These are phyloP conservation scores for Calocybe gangraenosa DNA, from an alignment of 768 basidiomycete genomes.

Conservation along the genomic window DNA sequence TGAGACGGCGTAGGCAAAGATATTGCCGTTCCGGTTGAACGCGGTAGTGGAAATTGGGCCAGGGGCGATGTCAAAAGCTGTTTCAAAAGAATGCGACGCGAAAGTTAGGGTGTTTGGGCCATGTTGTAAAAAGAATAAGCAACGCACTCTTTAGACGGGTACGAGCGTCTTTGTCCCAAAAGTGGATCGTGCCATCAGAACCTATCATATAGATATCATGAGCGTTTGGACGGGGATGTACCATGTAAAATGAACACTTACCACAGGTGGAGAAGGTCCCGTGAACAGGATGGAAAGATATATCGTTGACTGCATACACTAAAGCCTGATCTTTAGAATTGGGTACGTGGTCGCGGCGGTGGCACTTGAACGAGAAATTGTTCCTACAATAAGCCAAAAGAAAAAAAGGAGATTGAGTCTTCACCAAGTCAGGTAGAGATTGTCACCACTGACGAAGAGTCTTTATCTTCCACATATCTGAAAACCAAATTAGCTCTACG, in stretches of 20 bases:
- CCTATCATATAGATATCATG: constrained; percentile 41
- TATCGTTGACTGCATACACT: constrained; percentile 82
- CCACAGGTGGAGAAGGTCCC: constrained; percentile 86
- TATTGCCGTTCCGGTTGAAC: constrained; percentile 84
- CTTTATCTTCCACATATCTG: constrained; percentile 87
- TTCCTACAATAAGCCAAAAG: constrained; percentile 31
- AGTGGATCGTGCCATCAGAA: constrained; percentile 83
- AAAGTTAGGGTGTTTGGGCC: too few species aligned
- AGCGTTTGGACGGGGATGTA: too few species aligned
- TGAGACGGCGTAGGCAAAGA: constrained; percentile 90
- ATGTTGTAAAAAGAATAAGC: too few species aligned
- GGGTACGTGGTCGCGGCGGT: constrained; percentile 56
- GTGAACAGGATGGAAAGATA: constrained; percentile 79
- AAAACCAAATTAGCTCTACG: not conserved
- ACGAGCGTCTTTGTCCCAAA: constrained; percentile 93
- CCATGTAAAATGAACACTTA: too few species aligned
- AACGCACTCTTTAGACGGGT: constrained; percentile 83
- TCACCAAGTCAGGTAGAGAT: not conserved
- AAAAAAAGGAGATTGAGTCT: not conserved
- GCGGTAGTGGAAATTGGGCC: constrained; percentile 76
- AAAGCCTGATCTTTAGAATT: constrained; percentile 60
- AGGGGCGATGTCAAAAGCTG: constrained; percentile 70
- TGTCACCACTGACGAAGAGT: constrained; percentile 54
- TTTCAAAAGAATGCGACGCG: too few species aligned
- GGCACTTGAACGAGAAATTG: constrained; percentile 89